Evolutionary conservation across 2,329 filamentous ascomycete genomes (phyloP).

Genomic region (Monilinia vaccinii-corymbosi): DNA sequence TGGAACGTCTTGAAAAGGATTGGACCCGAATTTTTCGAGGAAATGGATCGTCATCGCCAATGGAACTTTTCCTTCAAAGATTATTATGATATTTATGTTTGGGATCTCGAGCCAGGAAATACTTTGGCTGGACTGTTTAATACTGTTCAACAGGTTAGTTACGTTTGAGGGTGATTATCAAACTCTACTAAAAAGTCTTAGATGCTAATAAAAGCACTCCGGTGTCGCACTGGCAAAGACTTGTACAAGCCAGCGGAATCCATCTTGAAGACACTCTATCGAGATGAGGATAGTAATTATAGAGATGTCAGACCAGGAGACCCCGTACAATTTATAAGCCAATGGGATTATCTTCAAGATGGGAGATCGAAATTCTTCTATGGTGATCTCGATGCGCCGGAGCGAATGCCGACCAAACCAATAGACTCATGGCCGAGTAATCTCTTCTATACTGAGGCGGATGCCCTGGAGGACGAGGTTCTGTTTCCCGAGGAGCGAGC

Average conservation of each 20-base stretch:
- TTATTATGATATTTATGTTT: slow-evolving; percentile 36
- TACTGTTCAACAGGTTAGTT: slow-evolving; percentile 27
- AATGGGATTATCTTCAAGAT: slow-evolving; percentile 4
- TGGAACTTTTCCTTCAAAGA: slow-evolving; percentile 36
- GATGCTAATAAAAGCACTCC: slow-evolving; percentile 32
- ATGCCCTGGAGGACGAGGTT: slow-evolving; percentile 34
- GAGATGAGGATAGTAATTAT: slow-evolving; percentile 24
- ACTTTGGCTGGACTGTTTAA: slow-evolving; percentile 27
- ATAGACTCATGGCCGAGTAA: slow-evolving; percentile 14
- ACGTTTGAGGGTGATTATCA: not conserved
- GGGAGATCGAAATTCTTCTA: not conserved
- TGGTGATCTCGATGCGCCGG: not conserved
- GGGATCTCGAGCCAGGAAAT: slow-evolving; percentile 32
- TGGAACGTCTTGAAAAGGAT: slow-evolving; percentile 31
- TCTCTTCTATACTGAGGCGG: slow-evolving; percentile 33
- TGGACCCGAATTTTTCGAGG: slow-evolving; percentile 32
- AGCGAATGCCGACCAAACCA: not conserved
- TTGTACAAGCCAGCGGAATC: slow-evolving; percentile 28
- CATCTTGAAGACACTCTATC: slow-evolving; percentile 32
- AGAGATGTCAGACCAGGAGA: not conserved
- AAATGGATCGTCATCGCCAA: slow-evolving; percentile 31
- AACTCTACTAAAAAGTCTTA: slow-evolving; percentile 13
- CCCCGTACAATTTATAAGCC: not conserved
- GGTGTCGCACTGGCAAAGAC: slow-evolving; percentile 27
- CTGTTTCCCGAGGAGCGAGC: slow-evolving; percentile 33